Percentiles rank a stretch among this genome's conserved stretches.
Conservation (phyloP, 805 yeast species). For the Wickerhamiella slavikovae region DNA sequence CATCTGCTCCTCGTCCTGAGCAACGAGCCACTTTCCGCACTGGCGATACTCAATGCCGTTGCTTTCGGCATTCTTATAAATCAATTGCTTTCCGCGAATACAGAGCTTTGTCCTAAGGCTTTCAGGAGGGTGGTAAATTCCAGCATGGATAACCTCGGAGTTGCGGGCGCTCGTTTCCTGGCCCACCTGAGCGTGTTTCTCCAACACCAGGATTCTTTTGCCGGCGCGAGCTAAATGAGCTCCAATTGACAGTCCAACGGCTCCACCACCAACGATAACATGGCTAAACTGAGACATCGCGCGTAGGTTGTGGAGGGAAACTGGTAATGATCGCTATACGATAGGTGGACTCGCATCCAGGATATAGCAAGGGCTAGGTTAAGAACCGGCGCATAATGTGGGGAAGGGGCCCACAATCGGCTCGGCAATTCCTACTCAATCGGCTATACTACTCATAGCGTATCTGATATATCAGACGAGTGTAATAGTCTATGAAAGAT, state of each 20-base stretch:
- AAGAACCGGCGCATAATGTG: too few relatives aligned
- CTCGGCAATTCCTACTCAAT: too few relatives aligned
- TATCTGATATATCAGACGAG: too few relatives aligned
- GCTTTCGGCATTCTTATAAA: conserved; percentile 28
- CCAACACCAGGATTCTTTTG: conserved; percentile 42
- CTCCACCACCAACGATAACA: conserved; percentile 67
- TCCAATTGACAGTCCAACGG: conserved; percentile 65
- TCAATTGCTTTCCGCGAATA: conserved; percentile 47
- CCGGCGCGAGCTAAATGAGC: conserved; percentile 34
- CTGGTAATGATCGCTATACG: too few relatives aligned
- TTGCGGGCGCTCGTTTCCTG: conserved; percentile 75
- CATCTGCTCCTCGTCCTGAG: conserved; percentile 46
- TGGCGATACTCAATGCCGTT: conserved; percentile 32
- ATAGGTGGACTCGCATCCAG: too few relatives aligned
- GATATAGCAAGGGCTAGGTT: too few relatives aligned
- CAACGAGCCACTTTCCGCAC: conserved; percentile 72
- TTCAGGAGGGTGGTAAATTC: conserved; percentile 55
- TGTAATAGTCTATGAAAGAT: too few relatives aligned
- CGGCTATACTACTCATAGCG: too few relatives aligned
- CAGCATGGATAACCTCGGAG: conserved; percentile 88
- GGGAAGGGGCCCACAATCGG: too few relatives aligned
- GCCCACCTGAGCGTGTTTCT: conserved; percentile 45
- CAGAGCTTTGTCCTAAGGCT: conserved; percentile 53
- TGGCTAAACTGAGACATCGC: conserved; percentile 20
- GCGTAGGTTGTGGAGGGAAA: too few relatives aligned